Evolutionary conservation across 2,329 filamentous ascomycete species (phyloP), one percentile per base, ranked within the genome.

Genomic region (Celoporthe dispersa): DNA sequence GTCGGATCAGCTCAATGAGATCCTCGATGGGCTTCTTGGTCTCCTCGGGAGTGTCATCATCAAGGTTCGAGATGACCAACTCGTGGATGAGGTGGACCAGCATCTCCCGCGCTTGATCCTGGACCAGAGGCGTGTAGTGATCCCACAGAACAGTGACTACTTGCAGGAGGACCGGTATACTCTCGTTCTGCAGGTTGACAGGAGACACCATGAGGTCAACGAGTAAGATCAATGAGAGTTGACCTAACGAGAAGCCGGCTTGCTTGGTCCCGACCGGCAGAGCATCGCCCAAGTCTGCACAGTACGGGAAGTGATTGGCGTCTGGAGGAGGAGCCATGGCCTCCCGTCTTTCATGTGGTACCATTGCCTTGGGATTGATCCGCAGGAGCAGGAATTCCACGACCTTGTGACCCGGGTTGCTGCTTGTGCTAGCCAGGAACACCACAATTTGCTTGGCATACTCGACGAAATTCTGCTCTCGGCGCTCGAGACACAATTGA

Each of bases 361-460:
- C 94, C 95, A 99, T 98, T n/a, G 94, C 92, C 79, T 96, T 97
- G 0, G 97, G 95, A 0, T 90, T 93, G 72, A 99, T 94, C 74
- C 98, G 94, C 80, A 97, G 86, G 37, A 98, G 84, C 68, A 99
- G 85, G 75, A 98, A 98, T 73, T 99, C 96, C 14, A 99, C 91
- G 3, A 99, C 94, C 76, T 97, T 97, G 63, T 93, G 91, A 0
- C 94, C 94, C 1, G 94, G 78, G 81, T 92, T 77, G 87, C 83
- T 87, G 73, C 84, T 86, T 0, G 87, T 97, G 73, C 93, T 96
- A 0, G 96, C 97, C 6, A 99, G 80, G 78, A 98, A 98, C 0
- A 99, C 97, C 22, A 98, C 94, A 66, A 99, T 96, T 79, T 99
- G 96, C 82, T 98, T 99, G 6, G 95, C 95, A 77, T 97, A 97